Base-by-base conservation (phyloP, 164 flowering plant genomes). In the Umbellularia californica region DNA sequence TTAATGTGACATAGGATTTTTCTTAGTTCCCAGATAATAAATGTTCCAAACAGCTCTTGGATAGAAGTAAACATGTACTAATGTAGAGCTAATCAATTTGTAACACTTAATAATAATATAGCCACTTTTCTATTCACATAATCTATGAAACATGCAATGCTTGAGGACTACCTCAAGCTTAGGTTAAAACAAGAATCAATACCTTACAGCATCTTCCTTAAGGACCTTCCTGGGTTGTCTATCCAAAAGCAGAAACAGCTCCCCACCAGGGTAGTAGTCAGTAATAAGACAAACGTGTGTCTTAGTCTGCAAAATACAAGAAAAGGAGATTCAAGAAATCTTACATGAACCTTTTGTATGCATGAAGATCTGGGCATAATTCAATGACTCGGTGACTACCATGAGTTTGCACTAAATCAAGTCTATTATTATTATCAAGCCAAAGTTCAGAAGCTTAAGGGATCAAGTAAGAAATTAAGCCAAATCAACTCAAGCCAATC, bases 141-240 rank as follows among this genome's bases (percentile, higher is more conserved):
- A 28, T 30, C 15, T 27, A 67, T 28, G 70, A 67, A 64, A 67
- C n/a, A 67, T 67, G 27, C 27, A 33, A 67, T 67, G 70, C 20
- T 64, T 25, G 15, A 23, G 17, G 22, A 28, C 70, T 70, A 35
- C 60, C 69, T 47, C 24, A 20, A 69, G 35, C 71, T 17, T 69
- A 69, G 35, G 19, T 66, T 65, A 76, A 58, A 9, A 24, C 22
- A 35, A 62, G n/a, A 79, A 70, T 58, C 67, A 25, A n/a, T 78
- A 95, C 99, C 97, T 93, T 17, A 85, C 97, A 65, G 98, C 94
- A 76, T 92, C 94, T 88, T 95, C 99, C 87, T 90, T 93, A 47
- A 95, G 84, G 77, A 93, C 95, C 83, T 95, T 95, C 69, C 58
- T 72, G 25, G 97, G 97, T 72, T 95, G 99, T 70, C 86, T 83